phyloP scores from a whole-genome alignment of 345 rosid genomes.

The Hevea brasiliensis region DNA sequence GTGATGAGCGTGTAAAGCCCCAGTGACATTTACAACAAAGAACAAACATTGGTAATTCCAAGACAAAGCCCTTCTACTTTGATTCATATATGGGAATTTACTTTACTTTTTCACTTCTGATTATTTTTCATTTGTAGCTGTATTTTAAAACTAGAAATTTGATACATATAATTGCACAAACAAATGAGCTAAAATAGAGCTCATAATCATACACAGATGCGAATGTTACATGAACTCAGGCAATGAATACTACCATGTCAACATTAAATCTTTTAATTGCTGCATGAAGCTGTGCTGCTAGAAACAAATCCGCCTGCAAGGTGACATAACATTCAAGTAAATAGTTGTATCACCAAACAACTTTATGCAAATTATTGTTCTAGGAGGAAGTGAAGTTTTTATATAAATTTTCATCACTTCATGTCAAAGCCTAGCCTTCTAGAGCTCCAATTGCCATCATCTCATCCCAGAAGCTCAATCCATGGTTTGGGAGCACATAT shows the following conservation, averaged over 20 bases:
- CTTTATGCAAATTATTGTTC: background rate
- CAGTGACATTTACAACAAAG: too few species aligned
- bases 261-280: constrained; percentile 54
- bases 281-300: constrained; percentile 64
- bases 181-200: background rate
- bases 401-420: background rate
- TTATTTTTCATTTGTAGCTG: too few species aligned
- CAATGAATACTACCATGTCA: constrained; percentile 58
- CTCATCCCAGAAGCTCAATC: background rate
- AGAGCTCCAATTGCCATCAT: background rate
- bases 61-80: too few species aligned
- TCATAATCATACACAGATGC: background rate
- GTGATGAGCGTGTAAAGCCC: background rate
- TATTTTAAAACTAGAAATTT: too few species aligned
- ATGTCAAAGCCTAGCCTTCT: background rate
- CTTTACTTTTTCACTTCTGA: too few species aligned
- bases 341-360: background rate
- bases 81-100: too few species aligned
- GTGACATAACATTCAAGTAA: constrained; percentile 6
- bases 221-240: background rate
- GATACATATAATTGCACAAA: background rate
- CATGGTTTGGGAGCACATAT: background rate
- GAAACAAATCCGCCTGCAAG: constrained; percentile 80
- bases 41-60: too few species aligned
- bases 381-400: background rate